Base-by-base conservation (phyloP, 495 filamentous ascomycete species). In the Talaromyces ruber region DNA sequence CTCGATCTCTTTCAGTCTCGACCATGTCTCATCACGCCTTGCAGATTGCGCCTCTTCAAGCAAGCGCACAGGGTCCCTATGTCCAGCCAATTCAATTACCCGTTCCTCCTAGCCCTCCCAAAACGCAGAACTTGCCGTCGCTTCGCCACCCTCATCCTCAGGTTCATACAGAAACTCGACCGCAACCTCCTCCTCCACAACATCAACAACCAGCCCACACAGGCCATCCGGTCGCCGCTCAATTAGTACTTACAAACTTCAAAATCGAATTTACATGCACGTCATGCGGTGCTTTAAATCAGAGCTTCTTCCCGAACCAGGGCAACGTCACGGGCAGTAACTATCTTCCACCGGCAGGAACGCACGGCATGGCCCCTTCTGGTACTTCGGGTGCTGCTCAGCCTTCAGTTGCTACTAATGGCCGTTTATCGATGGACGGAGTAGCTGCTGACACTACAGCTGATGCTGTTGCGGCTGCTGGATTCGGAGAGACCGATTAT, bases 241-340 rank as follows among this genome's bases (percentile, higher is more conserved):
- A 76, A 39, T 64, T 75, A 57, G 66, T 73, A 39, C 65, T 77
- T 1, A 73, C 74, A 21, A 74, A 77, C 51, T 79, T 79, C 63
- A 79, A 79, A 61, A 78, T 79, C 39, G 75, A 78, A 25, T 79
- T 79, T 25, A 76, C 75, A 6, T 79, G 75, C 47, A 77, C 74
- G 0, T 74, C 71, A 0, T 79, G 76, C 34, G 76, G 76, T n/a
- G 64, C 73, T 29, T 58, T 78, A 22, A 79, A 79, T 56, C 75
- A 79, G 55, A 75, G 76, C 62, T 79, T 78, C 59, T 75, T 78
- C 32, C 75, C 75, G 8, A 77, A 77, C 24, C 74, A 78, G 43
- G 75, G 76, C 7, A 74, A 78, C 57, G 70, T 77, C 34, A 72
- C 74, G 1, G 69, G 72, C 21, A 65, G 62, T 25, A 65, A 59